Base-by-base conservation (phyloP, 306 rosid species). In the Delonix regia region DNA sequence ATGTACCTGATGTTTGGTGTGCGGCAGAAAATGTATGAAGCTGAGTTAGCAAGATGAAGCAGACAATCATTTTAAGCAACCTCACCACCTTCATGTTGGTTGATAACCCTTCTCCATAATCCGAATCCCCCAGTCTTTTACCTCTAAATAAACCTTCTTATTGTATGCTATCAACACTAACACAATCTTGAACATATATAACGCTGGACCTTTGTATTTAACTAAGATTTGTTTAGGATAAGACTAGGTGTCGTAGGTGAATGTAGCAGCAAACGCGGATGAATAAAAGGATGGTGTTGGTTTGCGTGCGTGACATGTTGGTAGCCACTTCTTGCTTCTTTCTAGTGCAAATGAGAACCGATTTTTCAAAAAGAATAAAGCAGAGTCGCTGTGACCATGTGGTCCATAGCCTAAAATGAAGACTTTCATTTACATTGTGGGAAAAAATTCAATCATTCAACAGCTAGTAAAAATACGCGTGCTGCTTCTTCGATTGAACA, bases 1-100 rank as follows among this genome's bases (percentile, higher is more conserved):
- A 16, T 3, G 56, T 80, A 79, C 87, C 84, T 83, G 87, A 70
- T 28, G 7, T 9, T 21, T 71, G 76, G 24, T 65, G 59, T 72
- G 71, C 71, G 2, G 69, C 60, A 55, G 79, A 76, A 76, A 33
- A 19, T 66, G 60, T 39, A 39, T 3, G 67, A 75, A 34, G 36
- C 22, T 36, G 75, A 48, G 55, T 18, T 18, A 80, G 73, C 59
- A 84, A 65, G 69, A 80, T 45, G 69, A 84, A 83, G 71, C 38
- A 67, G 44, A 72, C 41, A n/a, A 66, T 27, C 41, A 61, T 63
- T 69, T 70, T 65, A 77, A 84, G 39, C 45, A 80, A 52, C 60
- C 59, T 28, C 45, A 51, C 42, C 11, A 64, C 11, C 80, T 76
- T 71, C 84, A 84, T 84, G 28, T 76, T 47, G 71, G 5, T 45